A percentile compares a stretch with the other conserved stretches of the same genome.
Conservation (phyloP, 148 eudicot genomes). For the Limonium bicolor region DNA sequence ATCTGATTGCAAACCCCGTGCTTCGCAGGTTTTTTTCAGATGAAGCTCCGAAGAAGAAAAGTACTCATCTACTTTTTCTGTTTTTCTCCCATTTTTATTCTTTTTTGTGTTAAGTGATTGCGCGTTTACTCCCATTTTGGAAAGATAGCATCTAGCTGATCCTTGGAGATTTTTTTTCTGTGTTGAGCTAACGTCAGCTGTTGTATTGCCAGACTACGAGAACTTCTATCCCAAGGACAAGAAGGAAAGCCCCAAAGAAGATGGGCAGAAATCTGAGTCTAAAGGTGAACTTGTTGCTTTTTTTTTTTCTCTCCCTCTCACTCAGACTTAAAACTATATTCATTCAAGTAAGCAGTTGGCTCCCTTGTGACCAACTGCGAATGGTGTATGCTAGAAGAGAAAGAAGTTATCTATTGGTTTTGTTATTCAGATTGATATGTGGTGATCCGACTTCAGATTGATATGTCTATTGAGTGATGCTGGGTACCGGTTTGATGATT, state of each 20-base stretch:
- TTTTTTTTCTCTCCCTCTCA: too few relatives aligned
- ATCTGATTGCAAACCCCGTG: conserved; percentile 34
- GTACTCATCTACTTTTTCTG: conserved; percentile 19
- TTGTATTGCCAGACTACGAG: conserved; percentile 41
- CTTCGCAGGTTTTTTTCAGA: conserved; percentile 44
- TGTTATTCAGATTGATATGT: too few relatives aligned
- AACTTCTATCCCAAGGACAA: conserved; percentile 68
- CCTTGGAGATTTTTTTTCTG: neutral
- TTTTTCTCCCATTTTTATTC: neutral
- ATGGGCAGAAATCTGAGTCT: conserved; percentile 54
- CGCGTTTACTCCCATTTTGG: too few relatives aligned
- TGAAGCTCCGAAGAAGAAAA: conserved; percentile 70
- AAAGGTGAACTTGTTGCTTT: conserved; percentile 29
- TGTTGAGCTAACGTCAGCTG: neutral
- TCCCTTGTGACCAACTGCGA: too few relatives aligned
- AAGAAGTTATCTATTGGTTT: too few relatives aligned
- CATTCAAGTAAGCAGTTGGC: too few relatives aligned
- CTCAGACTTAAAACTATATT: too few relatives aligned
- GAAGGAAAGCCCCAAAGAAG: conserved; percentile 69
- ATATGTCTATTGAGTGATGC: too few relatives aligned
- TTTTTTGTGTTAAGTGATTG: conserved; percentile 3
- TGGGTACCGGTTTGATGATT: too few relatives aligned
- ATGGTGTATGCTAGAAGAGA: too few relatives aligned
- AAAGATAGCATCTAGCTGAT: too few relatives aligned
- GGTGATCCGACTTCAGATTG: too few relatives aligned